These are phyloP conservation scores for Berberis vulgaris DNA, from an alignment of 164 flowering plant species.

Conservation along the genomic window DNA sequence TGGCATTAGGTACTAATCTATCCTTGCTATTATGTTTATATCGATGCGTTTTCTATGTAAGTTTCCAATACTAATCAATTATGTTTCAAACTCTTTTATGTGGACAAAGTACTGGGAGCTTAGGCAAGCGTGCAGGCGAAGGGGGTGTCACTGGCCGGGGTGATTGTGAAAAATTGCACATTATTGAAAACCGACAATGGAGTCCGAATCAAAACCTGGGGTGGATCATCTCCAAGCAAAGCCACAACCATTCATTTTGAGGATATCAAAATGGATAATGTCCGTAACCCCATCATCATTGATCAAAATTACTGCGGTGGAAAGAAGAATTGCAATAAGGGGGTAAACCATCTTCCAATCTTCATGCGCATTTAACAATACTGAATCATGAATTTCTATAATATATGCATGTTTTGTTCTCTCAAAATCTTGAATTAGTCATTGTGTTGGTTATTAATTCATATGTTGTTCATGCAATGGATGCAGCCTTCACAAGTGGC, in stretches of 20 bases:
- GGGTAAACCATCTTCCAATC: slow-evolving; percentile 4
- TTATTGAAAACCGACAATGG: slow-evolving; percentile 31
- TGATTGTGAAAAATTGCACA: slow-evolving; percentile 28
- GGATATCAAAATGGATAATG: slow-evolving; percentile 35
- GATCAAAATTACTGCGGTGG: slow-evolving; percentile 28
- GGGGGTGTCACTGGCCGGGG: slow-evolving; percentile 22
- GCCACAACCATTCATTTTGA: slow-evolving; percentile 26
- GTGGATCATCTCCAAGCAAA: slow-evolving; percentile 16
- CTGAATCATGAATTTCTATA: neutral
- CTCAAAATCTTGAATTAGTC: too few relatives aligned
- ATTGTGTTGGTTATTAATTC: too few relatives aligned
- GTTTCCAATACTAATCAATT: neutral
- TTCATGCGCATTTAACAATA: neutral
- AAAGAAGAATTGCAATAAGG: neutral
- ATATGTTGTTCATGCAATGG: neutral
- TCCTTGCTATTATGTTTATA: neutral
- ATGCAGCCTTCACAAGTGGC: neutral
- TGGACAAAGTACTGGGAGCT: slow-evolving; percentile 35
- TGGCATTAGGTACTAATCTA: slow-evolving; percentile 5
- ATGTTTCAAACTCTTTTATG: neutral
- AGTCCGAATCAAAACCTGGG: slow-evolving; percentile 43
- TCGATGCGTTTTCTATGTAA: neutral
- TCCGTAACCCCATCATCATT: slow-evolving; percentile 38
- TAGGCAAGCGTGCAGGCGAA: slow-evolving; percentile 38
- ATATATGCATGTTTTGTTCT: neutral